Conservation (phyloP, 2,329 filamentous ascomycete genomes). For the Pestalotiopsis sp. region DNA sequence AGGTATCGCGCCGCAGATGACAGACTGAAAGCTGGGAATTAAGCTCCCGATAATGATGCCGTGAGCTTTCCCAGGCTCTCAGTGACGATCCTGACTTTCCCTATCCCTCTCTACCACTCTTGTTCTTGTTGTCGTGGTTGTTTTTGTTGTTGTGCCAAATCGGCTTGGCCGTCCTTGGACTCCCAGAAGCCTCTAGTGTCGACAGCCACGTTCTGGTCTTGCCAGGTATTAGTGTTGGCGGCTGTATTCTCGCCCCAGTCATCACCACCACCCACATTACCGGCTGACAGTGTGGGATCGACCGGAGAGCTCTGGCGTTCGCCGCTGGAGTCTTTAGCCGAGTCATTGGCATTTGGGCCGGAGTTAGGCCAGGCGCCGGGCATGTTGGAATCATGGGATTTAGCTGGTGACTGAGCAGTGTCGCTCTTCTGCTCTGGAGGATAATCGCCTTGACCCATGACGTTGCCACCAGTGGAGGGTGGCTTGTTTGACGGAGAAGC, state of each 20-base stretch:
- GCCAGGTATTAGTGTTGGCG: background rate
- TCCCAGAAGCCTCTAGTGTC: slow-evolving; percentile 6
- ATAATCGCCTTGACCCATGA: background rate
- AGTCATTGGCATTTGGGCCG: background rate
- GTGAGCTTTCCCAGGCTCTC: too few species aligned
- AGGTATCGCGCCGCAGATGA: too few species aligned
- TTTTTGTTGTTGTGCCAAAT: background rate
- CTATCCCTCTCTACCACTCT: background rate
- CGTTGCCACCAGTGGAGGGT: slow-evolving; percentile 1
- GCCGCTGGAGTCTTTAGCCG: background rate
- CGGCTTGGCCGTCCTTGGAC: slow-evolving; percentile 6
- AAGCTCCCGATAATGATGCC: too few species aligned
- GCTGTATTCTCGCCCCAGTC: background rate
- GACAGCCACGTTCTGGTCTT: background rate
- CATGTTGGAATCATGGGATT: background rate
- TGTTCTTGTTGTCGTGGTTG: background rate
- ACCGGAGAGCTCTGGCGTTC: background rate
- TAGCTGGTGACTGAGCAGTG: background rate
- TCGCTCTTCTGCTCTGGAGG: background rate
- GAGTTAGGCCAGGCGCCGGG: slow-evolving; percentile 7
- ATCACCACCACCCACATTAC: slow-evolving; percentile 12
- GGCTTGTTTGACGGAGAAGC: background rate
- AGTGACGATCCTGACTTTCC: background rate
- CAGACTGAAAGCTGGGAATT: too few species aligned
- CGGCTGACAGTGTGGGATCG: background rate